A percentile compares a stretch with the other conserved stretches of the same genome.
Conservation (phyloP, 805 yeast species). For the Yamadazyma phyllophila region DNA sequence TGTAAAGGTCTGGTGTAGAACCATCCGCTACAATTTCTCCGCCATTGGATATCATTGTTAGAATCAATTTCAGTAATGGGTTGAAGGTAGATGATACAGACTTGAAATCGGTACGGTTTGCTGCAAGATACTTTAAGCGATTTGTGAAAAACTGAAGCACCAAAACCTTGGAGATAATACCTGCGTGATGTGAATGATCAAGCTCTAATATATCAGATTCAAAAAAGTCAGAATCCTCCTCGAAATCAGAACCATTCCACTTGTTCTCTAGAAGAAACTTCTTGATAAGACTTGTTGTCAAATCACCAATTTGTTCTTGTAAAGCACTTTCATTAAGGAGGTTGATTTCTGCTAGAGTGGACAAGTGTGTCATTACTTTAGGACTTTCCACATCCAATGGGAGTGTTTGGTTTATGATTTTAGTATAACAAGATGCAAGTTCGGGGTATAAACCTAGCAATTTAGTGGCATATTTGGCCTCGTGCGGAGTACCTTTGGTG, state of each 20-base stretch:
- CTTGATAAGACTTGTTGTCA: conserved; percentile 60
- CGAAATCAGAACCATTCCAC: conserved; percentile 9
- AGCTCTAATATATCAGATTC: conserved; percentile 41
- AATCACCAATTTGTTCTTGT: conserved; percentile 53
- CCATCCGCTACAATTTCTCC: conserved; percentile 67
- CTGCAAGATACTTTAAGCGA: conserved; percentile 42
- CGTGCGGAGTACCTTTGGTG: conserved; percentile 49
- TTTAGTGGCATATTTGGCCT: conserved; percentile 64
- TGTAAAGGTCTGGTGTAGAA: conserved; percentile 59
- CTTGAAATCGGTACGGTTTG: conserved; percentile 19
- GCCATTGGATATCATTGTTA: conserved; percentile 65
- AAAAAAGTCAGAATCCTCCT: conserved; percentile 44
- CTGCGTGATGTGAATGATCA: conserved; percentile 18
- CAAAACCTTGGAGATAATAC: conserved; percentile 47
- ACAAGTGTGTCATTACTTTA: conserved; percentile 53
- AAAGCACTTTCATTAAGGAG: conserved; percentile 45
- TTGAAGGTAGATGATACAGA: conserved; percentile 45
- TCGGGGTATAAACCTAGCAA: conserved; percentile 49
- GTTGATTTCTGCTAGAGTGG: conserved; percentile 60
- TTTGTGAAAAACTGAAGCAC: conserved; percentile 59
- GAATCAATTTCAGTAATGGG: conserved; percentile 65
- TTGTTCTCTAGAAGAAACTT: conserved; percentile 56
- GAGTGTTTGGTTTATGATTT: conserved; percentile 41
- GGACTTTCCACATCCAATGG: conserved; percentile 46
- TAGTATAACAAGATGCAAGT: conserved; percentile 38